These are phyloP conservation scores for Escovopsis weberi DNA, from an alignment of 2,329 filamentous ascomycete genomes.

Conservation along the genomic window DNA sequence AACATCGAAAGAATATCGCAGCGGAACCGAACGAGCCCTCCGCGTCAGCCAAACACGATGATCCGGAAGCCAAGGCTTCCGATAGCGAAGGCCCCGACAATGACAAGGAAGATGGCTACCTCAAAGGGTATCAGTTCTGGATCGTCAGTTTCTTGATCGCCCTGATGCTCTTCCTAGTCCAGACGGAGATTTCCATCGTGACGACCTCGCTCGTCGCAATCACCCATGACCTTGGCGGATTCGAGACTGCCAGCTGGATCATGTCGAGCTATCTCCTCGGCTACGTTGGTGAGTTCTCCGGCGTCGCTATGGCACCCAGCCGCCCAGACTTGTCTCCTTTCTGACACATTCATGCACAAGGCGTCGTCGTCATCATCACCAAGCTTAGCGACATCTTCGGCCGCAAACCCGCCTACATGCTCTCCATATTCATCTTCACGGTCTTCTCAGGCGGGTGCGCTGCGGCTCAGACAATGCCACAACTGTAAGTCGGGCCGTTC, in stretches of 20 bases:
- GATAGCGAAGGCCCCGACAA: not conserved
- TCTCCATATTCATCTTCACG: slow-evolving; percentile 23
- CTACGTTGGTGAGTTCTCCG: slow-evolving; percentile 24
- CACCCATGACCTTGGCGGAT: slow-evolving; percentile 21
- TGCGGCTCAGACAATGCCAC: slow-evolving; percentile 23
- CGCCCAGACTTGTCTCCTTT: not conserved
- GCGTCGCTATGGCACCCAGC: too few relatives aligned
- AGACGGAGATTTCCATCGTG: slow-evolving; percentile 35
- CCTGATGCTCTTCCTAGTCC: slow-evolving; percentile 21
- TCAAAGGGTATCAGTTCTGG: not conserved
- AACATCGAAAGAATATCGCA: not conserved
- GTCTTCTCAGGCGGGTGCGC: slow-evolving; percentile 29
- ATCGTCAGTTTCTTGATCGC: not conserved
- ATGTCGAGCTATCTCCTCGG: slow-evolving; percentile 33
- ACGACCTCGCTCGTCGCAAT: slow-evolving; percentile 34
- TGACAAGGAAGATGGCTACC: not conserved
- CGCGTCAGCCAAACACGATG: not conserved
- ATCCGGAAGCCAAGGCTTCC: too few relatives aligned
- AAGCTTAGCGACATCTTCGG: slow-evolving; percentile 30
- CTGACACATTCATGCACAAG: slow-evolving; percentile 3
- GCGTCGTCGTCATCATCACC: slow-evolving; percentile 27
- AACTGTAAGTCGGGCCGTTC: slow-evolving; percentile 15
- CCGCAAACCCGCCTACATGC: slow-evolving; percentile 1
- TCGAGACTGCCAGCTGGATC: slow-evolving; percentile 27
- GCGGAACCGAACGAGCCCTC: not conserved